Conservation (phyloP, 2,329 filamentous ascomycete species). For the Sodiomyces alkalinus region DNA sequence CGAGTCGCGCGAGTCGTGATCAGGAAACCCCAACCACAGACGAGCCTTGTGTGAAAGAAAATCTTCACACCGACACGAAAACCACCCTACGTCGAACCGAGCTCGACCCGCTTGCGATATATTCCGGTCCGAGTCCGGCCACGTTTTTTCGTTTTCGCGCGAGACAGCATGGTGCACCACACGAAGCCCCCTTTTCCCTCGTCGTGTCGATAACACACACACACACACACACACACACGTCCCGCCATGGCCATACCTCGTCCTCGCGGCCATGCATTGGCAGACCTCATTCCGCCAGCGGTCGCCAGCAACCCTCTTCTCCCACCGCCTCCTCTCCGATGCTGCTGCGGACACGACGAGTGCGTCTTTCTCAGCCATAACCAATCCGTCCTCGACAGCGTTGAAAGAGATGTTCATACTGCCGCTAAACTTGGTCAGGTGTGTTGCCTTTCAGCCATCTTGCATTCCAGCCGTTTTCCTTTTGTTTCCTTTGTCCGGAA, state of each 20-base stretch:
- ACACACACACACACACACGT: background rate
- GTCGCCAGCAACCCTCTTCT: slow-evolving; percentile 8
- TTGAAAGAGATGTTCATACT: slow-evolving; percentile 77
- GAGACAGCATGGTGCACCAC: slow-evolving; percentile 1
- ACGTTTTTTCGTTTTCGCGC: no score
- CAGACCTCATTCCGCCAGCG: slow-evolving; percentile 6
- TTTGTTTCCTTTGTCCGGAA: background rate
- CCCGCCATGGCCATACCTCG: slow-evolving; percentile 1
- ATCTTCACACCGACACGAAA: no score
- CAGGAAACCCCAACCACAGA: no score
- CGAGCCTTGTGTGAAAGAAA: no score
- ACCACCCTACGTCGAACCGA: no score
- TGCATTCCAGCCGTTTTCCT: slow-evolving; percentile 5
- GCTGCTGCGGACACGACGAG: slow-evolving; percentile 73
- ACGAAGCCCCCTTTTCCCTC: slow-evolving; percentile 1
- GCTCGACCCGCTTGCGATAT: no score
- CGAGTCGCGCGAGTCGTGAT: no score
- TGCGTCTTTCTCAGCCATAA: slow-evolving; percentile 76
- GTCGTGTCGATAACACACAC: no score
- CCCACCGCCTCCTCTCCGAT: slow-evolving; percentile 29
- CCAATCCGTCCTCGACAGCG: slow-evolving; percentile 56
- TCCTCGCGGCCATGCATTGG: slow-evolving; percentile 5
- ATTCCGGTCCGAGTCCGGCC: no score
- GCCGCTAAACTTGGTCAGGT: slow-evolving; percentile 88
- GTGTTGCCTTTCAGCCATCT: slow-evolving; percentile 26